Base-by-base conservation (phyloP, 1,284 basidiomycete genomes). In the Golubevia pallescens region DNA sequence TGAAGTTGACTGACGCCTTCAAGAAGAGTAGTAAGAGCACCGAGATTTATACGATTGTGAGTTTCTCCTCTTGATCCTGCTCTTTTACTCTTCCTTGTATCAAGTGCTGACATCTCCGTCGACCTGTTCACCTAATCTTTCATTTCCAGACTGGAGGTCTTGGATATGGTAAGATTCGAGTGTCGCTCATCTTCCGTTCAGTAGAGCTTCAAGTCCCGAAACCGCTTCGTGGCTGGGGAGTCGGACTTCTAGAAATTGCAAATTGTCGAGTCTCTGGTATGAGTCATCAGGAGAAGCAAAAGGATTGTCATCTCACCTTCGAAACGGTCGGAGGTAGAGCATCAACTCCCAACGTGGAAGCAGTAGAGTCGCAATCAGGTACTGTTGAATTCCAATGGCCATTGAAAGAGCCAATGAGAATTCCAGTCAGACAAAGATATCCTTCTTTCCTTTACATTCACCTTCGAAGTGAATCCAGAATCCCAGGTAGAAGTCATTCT, bases 171-270 rank as follows among this genome's bases (percentile, higher is more conserved):
- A 76, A 77, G 65, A 79, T 82, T 34, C 66, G 69, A 1, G 57
- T 82, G 61, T 77, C 75, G 2, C 55, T 82, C 2, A 54, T 80
- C 10, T 82, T 77, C 67, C 74, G 77, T 19, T 69, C 70, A 52
- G 61, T 82, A 51, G 77, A 79, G 63, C 51, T 79, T 3, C 66
- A 64, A 3, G 67, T 80, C 13, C 80, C 80, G 0, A 63, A 66
- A n/a, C 70, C 77, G 19, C 60, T 82, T 52, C 64, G 69, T 16
- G 80, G 80, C 1, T 82, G 80, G 80, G 77, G 79, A 51, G 61
- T 82, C 2, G 80, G 80, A 24, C 58, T 77, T 5, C 58, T 82
- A 13, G 75, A 80, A 58, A 56, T 82, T 1, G 67, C 60, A 10
- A 68, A 61, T 32, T 57, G 69, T 66, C 70, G 69, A 52, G 71